phyloP scores from a whole-genome alignment of 192 early-diverging fungal genomes.

The Jimgerdemannia flammicorona region DNA sequence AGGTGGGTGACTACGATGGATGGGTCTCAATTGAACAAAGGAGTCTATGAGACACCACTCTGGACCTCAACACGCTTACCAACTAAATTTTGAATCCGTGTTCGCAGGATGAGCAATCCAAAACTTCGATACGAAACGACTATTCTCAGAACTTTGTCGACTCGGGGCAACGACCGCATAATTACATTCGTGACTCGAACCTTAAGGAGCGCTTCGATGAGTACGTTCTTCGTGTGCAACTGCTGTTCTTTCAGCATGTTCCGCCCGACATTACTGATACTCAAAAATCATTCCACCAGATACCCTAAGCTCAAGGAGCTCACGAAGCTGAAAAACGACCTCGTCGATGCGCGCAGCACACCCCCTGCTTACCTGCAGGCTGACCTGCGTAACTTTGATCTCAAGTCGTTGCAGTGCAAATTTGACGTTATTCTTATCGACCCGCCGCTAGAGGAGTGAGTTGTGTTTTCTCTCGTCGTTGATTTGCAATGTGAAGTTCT shows the following conservation, averaged over 20 bases:
- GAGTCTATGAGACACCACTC: too few relatives aligned
- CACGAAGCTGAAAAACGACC: conserved; percentile 36
- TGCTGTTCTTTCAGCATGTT: neutral
- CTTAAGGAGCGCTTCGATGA: conserved; percentile 48
- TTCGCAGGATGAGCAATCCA: neutral
- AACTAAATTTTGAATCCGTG: neutral
- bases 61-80: too few relatives aligned
- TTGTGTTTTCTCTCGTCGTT: conserved; percentile 5
- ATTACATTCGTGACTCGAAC: conserved; percentile 51
- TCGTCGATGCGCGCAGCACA: conserved; percentile 34
- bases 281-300: conserved; percentile 1
- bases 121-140: conserved; percentile 36
- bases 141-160: conserved; percentile 55
- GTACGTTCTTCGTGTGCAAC: conserved; percentile 14
- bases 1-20: neutral
- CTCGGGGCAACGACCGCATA: conserved; percentile 49
- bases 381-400: conserved; percentile 47
- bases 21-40: neutral
- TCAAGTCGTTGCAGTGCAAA: conserved; percentile 31
- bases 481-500: neutral
- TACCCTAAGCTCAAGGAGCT: conserved; percentile 55
- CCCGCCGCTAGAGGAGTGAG: conserved; percentile 53
- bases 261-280: neutral
- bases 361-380: conserved; percentile 42
- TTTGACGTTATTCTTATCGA: conserved; percentile 67